A percentile compares a stretch with the other conserved stretches of the same genome.
Evolutionary conservation across 805 yeast species (phyloP).

Genomic region (Wickerhamiella musiphila): DNA sequence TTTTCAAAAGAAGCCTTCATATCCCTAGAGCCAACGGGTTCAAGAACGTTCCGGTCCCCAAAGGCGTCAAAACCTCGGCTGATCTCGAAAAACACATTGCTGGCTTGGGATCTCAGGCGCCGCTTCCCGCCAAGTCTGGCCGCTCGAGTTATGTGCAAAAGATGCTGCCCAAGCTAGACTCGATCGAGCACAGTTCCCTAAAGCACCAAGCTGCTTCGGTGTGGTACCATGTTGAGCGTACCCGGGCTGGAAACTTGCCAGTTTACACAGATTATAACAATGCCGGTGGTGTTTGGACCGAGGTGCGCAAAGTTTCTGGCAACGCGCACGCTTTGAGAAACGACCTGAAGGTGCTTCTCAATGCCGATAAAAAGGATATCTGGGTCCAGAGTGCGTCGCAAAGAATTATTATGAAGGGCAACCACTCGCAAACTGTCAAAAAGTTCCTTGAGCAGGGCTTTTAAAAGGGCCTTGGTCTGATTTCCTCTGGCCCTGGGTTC

Average conservation of each 20-base stretch:
- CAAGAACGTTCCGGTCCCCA: conserved; percentile 36
- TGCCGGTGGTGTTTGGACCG: conserved; percentile 48
- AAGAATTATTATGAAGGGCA: conserved; percentile 37
- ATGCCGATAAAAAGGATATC: conserved; percentile 30
- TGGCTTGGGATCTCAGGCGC: conserved; percentile 1
- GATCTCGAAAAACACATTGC: conserved; percentile 7
- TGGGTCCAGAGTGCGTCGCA: conserved; percentile 33
- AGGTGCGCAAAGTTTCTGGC: conserved; percentile 55
- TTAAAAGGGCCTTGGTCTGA: too few species aligned
- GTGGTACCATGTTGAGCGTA: conserved; percentile 14
- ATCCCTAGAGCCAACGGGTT: conserved; percentile 8
- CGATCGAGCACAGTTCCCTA: background rate
- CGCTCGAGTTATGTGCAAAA: conserved; percentile 3
- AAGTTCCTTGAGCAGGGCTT: conserved; percentile 20
- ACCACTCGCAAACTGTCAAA: conserved; percentile 24
- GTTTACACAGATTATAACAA: conserved; percentile 55
- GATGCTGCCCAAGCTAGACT: conserved; percentile 8
- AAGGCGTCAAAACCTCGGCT: conserved; percentile 15
- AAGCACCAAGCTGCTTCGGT: conserved; percentile 5
- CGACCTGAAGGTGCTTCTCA: conserved; percentile 38
- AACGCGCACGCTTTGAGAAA: conserved; percentile 45
- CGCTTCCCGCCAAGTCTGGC: background rate
- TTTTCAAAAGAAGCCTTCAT: background rate
- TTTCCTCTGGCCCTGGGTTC: too few species aligned
- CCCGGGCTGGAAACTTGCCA: conserved; percentile 48